phyloP scores from a whole-genome alignment of 78 protist species.

The Dictyostelium intermedium region DNA sequence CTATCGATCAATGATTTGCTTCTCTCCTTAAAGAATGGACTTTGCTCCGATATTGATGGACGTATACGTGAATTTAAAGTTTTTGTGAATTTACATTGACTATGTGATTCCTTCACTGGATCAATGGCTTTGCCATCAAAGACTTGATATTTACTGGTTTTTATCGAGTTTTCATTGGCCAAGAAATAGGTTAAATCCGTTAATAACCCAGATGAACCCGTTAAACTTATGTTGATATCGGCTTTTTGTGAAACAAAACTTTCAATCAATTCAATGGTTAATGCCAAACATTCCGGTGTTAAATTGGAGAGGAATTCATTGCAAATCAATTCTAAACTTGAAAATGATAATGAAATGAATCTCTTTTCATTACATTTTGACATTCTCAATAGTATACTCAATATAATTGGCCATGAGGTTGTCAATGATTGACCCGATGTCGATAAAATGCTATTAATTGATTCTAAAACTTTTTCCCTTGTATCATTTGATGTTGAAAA shows the following conservation, averaged over 20 bases:
- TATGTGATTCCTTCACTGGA: background rate
- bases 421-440: slow-evolving; percentile 64
- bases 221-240: slow-evolving; percentile 69
- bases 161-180: slow-evolving; percentile 49
- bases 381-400: slow-evolving; percentile 37
- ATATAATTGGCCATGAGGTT: slow-evolving; percentile 64
- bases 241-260: slow-evolving; percentile 68
- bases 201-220: slow-evolving; percentile 67
- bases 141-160: slow-evolving; percentile 27
- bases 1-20: slow-evolving; percentile 16
- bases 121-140: slow-evolving; percentile 20
- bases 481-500: slow-evolving; percentile 53
- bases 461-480: slow-evolving; percentile 60
- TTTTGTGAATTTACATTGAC: background rate
- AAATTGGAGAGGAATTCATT: slow-evolving; percentile 75
- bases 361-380: slow-evolving; percentile 59
- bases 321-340: slow-evolving; percentile 66
- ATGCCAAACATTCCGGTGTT: slow-evolving; percentile 61
- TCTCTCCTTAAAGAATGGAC: slow-evolving; percentile 43
- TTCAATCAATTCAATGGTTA: slow-evolving; percentile 34
- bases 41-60: slow-evolving; percentile 5
- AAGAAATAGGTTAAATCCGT: slow-evolving; percentile 65
- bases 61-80: slow-evolving; percentile 2
- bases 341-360: slow-evolving; percentile 57
- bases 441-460: slow-evolving; percentile 55